Evolutionary conservation across 2,329 filamentous ascomycete genomes (phyloP).

Genomic region (Sporothrix inflata): DNA sequence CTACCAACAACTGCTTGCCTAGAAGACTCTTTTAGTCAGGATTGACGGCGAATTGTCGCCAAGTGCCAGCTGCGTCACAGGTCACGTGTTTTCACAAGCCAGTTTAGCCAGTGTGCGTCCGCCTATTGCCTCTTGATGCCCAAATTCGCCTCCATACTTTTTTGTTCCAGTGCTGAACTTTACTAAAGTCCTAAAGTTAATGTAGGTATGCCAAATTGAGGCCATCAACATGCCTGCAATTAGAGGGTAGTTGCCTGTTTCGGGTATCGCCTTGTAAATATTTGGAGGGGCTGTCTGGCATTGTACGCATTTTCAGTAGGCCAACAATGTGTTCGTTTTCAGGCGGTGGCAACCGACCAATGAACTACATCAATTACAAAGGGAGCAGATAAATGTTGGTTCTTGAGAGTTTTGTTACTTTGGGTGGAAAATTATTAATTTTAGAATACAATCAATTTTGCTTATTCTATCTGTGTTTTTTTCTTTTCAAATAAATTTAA

Average conservation of each 20-base stretch:
- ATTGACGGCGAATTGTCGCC: slow-evolving; percentile 5
- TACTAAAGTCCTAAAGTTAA: too few relatives aligned
- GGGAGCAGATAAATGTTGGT: neutral
- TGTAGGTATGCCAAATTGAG: neutral
- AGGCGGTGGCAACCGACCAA: neutral
- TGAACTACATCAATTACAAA: neutral
- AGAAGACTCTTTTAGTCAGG: neutral
- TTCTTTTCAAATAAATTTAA: too few relatives aligned
- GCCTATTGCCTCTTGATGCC: neutral
- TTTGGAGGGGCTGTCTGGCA: neutral
- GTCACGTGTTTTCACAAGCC: slow-evolving; percentile 20
- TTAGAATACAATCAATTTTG: neutral
- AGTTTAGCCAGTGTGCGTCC: neutral
- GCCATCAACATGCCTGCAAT: neutral
- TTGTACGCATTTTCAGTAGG: neutral
- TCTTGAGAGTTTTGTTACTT: neutral
- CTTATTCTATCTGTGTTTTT: neutral
- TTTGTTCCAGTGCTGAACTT: neutral
- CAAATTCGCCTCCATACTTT: neutral
- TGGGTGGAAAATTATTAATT: neutral
- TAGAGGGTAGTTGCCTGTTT: neutral
- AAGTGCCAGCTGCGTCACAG: neutral
- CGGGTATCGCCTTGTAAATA: neutral
- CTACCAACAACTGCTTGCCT: slow-evolving; percentile 16
- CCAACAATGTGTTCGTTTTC: neutral